Percentiles rank a stretch among this genome's conserved stretches.
phyloP scores from a whole-genome alignment of 129 eudicot species.

The Helianthus tuberosus region DNA sequence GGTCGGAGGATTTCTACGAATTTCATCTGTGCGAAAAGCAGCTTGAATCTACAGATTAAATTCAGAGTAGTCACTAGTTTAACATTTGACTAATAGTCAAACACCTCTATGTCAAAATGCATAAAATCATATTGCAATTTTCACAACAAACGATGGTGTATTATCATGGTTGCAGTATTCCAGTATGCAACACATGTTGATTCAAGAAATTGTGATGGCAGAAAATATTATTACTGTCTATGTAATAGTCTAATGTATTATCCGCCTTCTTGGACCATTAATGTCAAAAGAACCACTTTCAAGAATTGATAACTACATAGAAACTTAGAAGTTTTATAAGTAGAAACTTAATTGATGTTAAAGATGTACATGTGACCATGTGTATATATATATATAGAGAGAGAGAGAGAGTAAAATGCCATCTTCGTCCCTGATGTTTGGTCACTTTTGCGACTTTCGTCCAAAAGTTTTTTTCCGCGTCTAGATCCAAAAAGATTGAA shows the following conservation, averaged over 20 bases:
- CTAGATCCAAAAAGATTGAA: too few relatives aligned
- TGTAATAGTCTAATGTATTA: neutral
- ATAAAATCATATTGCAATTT: neutral
- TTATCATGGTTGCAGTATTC: neutral
- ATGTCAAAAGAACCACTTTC: neutral
- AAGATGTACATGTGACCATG: neutral
- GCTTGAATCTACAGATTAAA: constrained; percentile 79
- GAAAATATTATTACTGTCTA: neutral
- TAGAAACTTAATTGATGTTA: neutral
- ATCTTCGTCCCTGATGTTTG: too few relatives aligned
- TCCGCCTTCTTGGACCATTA: neutral
- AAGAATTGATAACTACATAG: neutral
- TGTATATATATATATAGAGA: neutral
- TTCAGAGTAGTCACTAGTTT: constrained; percentile 6
- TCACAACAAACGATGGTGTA: constrained; percentile 3
- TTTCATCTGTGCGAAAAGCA: constrained; percentile 97
- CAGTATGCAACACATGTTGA: neutral
- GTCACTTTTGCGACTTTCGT: too few relatives aligned
- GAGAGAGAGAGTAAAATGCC: too few relatives aligned
- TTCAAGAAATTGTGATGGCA: neutral
- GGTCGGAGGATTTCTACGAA: constrained; percentile 82
- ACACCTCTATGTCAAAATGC: constrained; percentile 6
- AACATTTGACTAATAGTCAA: neutral
- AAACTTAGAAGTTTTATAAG: neutral
- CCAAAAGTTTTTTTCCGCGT: too few relatives aligned